Evolutionary conservation across 2,329 filamentous ascomycete genomes (phyloP), one percentile per base, ranked within the genome.

Genomic region (Clonostachys sp.): DNA sequence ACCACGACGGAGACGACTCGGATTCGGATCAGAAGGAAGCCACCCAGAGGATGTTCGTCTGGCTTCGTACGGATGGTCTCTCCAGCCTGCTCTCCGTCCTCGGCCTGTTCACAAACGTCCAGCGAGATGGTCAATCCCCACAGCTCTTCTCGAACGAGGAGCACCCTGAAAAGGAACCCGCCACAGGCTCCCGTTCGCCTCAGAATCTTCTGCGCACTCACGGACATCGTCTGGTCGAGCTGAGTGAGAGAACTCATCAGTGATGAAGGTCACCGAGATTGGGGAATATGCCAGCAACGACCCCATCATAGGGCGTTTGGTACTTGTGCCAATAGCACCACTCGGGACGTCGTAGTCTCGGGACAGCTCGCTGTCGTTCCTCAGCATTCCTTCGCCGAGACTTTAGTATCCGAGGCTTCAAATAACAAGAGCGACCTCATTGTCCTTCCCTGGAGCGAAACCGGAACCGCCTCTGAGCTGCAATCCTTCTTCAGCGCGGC

Each of bases 211-310:
- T 91, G 12, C 78, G 97, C 13, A 70, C 95, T 43, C 89, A 95
- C 0, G 91, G 96, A 57, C 90, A 92, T 77, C 87, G 89, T 40
- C 96, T 92, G 1, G 91, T 91, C 16, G 92, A 96, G 56, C 97
- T 97, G 92, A 86, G 89, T 57, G 24, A 30, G 24, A 30, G 24
- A 30, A 30, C 24, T 30, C 24, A 10, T 30, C 24, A 30, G 24
- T 30, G 24, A 30, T 30, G 24, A 30, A 30, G 24, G 89, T 95
- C 12, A 86, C 90, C 0, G 90, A 95, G 59, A 77, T 86, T 4
- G 86, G 90, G 38, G 89, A 94, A 44, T 78, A 83, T 51, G 79
- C 80, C 24, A 74, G 79, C 7, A 78, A 80, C 57, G 92, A 97
- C 58, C 90, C 92, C 0, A 85, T 97, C 5, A 83, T 96, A 96